Evolutionary conservation across 768 basidiomycete species (phyloP).

Genomic region (Rhizopogon sp.): DNA sequence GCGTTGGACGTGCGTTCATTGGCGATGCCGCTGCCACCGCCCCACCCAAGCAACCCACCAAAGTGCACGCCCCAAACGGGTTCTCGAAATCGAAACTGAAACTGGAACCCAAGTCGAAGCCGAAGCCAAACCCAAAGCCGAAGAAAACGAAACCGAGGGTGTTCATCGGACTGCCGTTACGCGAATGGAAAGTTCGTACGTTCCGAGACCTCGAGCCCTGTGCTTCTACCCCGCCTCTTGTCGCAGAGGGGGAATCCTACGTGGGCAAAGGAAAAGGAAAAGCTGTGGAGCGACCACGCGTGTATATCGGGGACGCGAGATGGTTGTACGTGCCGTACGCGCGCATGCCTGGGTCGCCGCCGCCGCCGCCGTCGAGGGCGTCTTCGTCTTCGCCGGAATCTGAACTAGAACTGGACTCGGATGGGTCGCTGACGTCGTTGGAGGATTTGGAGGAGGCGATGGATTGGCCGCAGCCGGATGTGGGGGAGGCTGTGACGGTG

Average conservation of each 20-base stretch:
- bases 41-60: not conserved
- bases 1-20: conserved; percentile 20
- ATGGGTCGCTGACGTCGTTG: conserved; percentile 8
- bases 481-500: conserved; percentile 21
- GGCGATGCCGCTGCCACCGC: not conserved
- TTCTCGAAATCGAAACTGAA: not conserved
- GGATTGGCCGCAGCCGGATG: conserved; percentile 27
- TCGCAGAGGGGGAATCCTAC: not conserved
- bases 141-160: conserved; percentile 10
- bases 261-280: conserved; percentile 2
- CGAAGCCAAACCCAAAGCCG: not conserved
- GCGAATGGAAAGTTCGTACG: conserved; percentile 17
- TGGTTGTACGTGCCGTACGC: conserved; percentile 15
- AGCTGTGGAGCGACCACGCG: conserved; percentile 4
- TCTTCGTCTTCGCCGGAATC: conserved; percentile 3
- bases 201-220: conserved; percentile 19
- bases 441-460: conserved; percentile 5
- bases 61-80: not conserved
- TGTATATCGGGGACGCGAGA: conserved; percentile 15
- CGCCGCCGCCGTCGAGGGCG: conserved; percentile 3
- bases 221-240: not conserved
- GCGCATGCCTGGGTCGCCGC: conserved; percentile 12
- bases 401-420: conserved; percentile 4
- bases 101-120: not conserved
- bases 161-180: conserved; percentile 20